Conservation (phyloP, 768 basidiomycete genomes). For the Suillus clintonianus region DNA sequence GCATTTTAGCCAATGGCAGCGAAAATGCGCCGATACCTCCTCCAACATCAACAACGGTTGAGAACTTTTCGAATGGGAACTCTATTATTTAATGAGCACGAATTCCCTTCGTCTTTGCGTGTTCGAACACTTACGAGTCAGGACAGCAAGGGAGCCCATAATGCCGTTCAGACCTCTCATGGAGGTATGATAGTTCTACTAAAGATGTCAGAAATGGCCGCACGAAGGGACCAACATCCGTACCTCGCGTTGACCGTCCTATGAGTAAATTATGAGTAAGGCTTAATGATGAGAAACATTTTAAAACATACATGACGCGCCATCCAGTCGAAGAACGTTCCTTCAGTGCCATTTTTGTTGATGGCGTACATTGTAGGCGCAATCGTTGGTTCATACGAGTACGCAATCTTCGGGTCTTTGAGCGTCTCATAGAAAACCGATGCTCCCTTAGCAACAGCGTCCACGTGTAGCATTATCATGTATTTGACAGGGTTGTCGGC, state of each 20-base stretch:
- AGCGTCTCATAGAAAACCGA: constrained; percentile 27
- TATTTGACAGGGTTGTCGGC: constrained; percentile 22
- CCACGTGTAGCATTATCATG: constrained; percentile 20
- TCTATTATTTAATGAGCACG: constrained; percentile 14
- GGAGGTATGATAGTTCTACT: constrained; percentile 21
- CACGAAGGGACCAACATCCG: background rate
- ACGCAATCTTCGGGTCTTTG: constrained; percentile 21
- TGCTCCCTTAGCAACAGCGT: constrained; percentile 17
- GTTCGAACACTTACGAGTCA: constrained; percentile 17
- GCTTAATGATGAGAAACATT: background rate
- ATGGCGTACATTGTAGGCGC: constrained; percentile 22
- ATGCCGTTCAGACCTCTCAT: constrained; percentile 25
- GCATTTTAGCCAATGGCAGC: constrained; percentile 27
- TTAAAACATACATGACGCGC: constrained; percentile 17
- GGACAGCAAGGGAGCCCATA: constrained; percentile 26
- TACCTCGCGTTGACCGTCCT: constrained; percentile 25
- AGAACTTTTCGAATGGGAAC: constrained; percentile 32
- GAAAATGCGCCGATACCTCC: constrained; percentile 35
- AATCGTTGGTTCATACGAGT: constrained; percentile 20
- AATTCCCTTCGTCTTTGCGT: background rate
- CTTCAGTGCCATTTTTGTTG: constrained; percentile 18
- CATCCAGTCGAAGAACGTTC: constrained; percentile 28
- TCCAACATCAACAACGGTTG: constrained; percentile 36
- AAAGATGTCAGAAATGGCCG: background rate
- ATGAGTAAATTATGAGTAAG: background rate